These are phyloP conservation scores for Rhododendron griersonianum DNA, from an alignment of 148 eudicot genomes.

Conservation along the genomic window DNA sequence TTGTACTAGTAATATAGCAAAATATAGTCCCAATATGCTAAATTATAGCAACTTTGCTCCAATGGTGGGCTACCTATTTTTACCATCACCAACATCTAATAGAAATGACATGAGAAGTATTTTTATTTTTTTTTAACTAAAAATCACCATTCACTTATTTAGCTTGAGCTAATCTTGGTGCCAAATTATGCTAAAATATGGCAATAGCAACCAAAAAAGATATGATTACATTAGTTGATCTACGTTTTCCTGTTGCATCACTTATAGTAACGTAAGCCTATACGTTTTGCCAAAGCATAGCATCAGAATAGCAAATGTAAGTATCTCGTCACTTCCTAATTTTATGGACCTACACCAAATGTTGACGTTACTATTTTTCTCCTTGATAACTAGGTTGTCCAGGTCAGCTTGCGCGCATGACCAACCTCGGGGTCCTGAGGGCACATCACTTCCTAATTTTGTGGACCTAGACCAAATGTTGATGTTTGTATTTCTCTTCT, in stretches of 20 bases:
- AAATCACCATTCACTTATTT: not conserved
- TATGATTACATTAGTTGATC: not conserved
- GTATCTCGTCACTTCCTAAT: not conserved
- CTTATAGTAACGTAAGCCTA: not conserved
- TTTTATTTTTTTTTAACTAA: not conserved
- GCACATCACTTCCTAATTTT: not conserved
- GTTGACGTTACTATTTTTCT: not conserved
- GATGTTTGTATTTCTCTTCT: not conserved
- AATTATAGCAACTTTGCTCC: not conserved
- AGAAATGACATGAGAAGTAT: not conserved
- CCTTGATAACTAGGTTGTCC: no score
- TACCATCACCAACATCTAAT: not conserved
- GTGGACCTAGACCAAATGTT: not conserved
- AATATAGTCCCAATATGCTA: not conserved
- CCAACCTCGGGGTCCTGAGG: no score
- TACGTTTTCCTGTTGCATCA: not conserved
- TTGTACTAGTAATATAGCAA: not conserved
- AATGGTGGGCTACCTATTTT: not conserved
- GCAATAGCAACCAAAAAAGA: not conserved
- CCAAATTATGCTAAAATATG: not conserved
- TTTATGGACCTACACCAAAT: not conserved
- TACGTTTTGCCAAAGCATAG: not conserved
- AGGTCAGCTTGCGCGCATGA: no score
- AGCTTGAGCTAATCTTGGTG: not conserved
- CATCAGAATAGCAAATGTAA: not conserved